A percentile compares a stretch with the other conserved stretches of the same genome.
Conservation (phyloP, 1,284 basidiomycete species). For the Puccinia novopanici region DNA sequence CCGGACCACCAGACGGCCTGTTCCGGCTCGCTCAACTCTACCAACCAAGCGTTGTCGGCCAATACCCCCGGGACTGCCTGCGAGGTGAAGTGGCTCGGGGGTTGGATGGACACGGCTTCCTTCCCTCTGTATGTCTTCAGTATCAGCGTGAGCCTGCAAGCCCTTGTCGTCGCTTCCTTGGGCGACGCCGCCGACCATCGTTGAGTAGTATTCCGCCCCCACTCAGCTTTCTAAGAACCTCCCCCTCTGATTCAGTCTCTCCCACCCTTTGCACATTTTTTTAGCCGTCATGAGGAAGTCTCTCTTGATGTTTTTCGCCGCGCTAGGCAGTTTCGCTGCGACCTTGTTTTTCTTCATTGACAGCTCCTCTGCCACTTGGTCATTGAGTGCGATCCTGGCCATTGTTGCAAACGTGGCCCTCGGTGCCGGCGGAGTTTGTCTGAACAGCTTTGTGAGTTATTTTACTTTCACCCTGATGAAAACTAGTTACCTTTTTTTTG, state of each 20-base stretch:
- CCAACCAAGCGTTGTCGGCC: background rate
- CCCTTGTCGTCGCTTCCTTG: slow-evolving; percentile 84
- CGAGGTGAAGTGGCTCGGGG: slow-evolving; percentile 29
- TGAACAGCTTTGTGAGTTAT: slow-evolving; percentile 78
- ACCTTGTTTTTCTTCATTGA: slow-evolving; percentile 73
- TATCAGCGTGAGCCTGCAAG: slow-evolving; percentile 78
- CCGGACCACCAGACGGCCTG: slow-evolving; percentile 68
- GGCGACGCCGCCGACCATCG: slow-evolving; percentile 82
- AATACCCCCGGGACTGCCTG: background rate
- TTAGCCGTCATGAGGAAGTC: slow-evolving; percentile 75
- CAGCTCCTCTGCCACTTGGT: slow-evolving; percentile 70
- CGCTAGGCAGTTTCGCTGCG: slow-evolving; percentile 69
- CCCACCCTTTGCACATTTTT: no score
- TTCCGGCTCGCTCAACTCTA: slow-evolving; percentile 20
- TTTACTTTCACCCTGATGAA: no score
- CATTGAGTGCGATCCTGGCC: slow-evolving; percentile 67
- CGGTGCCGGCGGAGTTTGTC: slow-evolving; percentile 77
- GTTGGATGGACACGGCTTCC: slow-evolving; percentile 43
- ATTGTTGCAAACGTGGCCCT: slow-evolving; percentile 78
- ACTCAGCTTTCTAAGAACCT: no score
- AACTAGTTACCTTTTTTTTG: no score
- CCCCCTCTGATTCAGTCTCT: no score
- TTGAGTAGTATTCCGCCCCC: no score
- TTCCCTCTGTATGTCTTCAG: slow-evolving; percentile 74
- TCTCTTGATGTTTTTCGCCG: slow-evolving; percentile 73